Percentiles rank a stretch among this genome's conserved stretches.
Evolutionary conservation across 2,329 filamentous ascomycete species (phyloP).

Genomic region (Aotearoamyces nothofagi): DNA sequence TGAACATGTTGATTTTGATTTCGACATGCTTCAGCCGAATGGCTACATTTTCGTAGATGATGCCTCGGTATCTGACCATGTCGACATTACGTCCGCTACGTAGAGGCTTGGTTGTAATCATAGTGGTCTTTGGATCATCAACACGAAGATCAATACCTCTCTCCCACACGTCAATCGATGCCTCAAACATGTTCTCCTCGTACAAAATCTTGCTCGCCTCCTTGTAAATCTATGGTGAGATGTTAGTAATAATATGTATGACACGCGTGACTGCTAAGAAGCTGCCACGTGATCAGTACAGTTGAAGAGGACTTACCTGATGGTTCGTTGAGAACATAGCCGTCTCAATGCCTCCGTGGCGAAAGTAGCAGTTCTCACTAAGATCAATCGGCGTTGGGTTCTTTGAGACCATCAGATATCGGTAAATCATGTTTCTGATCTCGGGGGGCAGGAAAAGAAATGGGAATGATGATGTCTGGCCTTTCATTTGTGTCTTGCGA

Average conservation of each 20-base stretch:
- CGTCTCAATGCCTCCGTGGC: not conserved
- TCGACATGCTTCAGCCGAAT: not conserved
- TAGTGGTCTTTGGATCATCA: not conserved
- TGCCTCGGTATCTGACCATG: not conserved
- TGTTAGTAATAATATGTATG: no score
- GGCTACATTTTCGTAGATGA: not conserved
- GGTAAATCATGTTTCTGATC: not conserved
- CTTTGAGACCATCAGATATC: not conserved
- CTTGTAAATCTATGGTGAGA: no score
- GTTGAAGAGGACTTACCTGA: not conserved
- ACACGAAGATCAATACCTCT: not conserved
- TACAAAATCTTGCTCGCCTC: not conserved
- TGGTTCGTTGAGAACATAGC: conserved; percentile 1
- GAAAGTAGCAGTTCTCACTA: not conserved
- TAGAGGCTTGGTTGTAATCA: not conserved
- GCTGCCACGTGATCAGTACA: not conserved
- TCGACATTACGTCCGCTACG: not conserved
- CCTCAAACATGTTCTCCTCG: not conserved
- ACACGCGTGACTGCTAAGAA: no score
- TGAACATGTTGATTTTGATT: no score
- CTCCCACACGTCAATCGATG: not conserved
- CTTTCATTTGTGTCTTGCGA: no score
- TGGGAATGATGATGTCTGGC: no score
- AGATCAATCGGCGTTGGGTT: not conserved
- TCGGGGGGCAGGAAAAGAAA: not conserved